Conservation (phyloP, 2,329 filamentous ascomycete genomes). For the Diaporthe amygdali region DNA sequence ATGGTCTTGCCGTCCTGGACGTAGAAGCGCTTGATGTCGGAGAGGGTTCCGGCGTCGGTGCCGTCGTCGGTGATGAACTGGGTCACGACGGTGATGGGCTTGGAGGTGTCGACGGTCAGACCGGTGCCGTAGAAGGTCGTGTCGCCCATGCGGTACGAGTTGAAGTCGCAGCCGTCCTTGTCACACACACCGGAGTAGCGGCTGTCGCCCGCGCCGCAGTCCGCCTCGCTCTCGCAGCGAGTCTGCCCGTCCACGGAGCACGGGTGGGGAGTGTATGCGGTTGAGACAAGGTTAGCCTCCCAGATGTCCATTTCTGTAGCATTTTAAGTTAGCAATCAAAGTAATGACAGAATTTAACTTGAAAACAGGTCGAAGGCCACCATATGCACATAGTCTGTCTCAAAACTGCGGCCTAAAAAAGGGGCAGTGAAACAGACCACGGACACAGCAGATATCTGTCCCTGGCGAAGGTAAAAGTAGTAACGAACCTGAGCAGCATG, state of each 20-base stretch:
- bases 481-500: not conserved
- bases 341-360: conserved; percentile 48
- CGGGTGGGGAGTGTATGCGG: conserved; percentile 64
- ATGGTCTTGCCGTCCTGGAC: conserved; percentile 61
- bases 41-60: conserved; percentile 51
- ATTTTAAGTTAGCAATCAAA: no score
- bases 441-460: no score
- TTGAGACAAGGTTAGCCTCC: conserved; percentile 67
- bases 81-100: conserved; percentile 62
- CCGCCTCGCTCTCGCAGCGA: conserved; percentile 47
- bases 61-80: conserved; percentile 53
- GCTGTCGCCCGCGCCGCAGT: conserved; percentile 54
- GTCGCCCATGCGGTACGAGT: conserved; percentile 63
- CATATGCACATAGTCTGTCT: conserved; percentile 39
- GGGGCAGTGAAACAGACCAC: no score
- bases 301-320: conserved; percentile 64
- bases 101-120: conserved; percentile 56
- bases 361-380: conserved; percentile 45
- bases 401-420: no score
- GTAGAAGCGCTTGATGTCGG: conserved; percentile 61
- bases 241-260: conserved; percentile 51
- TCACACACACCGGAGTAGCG: conserved; percentile 66
- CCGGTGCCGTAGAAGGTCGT: conserved; percentile 60
- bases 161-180: conserved; percentile 69
- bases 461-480: not conserved